phyloP scores from a whole-genome alignment of 192 early-diverging fungal genomes.

The Linnemannia exigua region DNA sequence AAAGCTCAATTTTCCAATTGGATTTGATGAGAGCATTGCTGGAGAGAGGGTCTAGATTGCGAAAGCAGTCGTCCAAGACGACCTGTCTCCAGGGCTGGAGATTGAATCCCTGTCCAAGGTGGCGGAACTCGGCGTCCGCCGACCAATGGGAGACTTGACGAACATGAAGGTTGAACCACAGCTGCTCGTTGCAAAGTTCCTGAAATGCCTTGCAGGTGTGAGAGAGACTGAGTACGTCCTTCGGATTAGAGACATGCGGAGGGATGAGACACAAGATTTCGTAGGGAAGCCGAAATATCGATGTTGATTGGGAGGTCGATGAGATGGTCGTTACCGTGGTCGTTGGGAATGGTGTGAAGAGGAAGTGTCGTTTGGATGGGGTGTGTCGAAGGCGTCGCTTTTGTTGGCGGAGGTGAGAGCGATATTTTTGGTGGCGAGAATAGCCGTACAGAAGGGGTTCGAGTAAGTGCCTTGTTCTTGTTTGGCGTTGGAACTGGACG shows the following conservation, averaged over 20 bases:
- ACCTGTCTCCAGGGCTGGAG: slow-evolving; percentile 16
- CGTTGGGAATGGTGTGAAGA: too few relatives aligned
- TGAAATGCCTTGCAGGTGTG: slow-evolving; percentile 17
- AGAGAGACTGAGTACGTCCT: slow-evolving; percentile 5
- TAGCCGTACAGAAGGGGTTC: background rate
- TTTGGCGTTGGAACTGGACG: background rate
- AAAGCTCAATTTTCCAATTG: background rate
- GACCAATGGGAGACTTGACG: slow-evolving; percentile 7
- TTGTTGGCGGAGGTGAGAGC: background rate
- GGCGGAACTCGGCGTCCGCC: background rate
- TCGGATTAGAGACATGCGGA: background rate
- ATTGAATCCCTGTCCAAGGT: background rate
- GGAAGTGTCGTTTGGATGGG: background rate
- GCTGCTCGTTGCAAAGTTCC: background rate
- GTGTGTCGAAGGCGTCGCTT: background rate
- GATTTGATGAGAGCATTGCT: background rate
- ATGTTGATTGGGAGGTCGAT: slow-evolving; percentile 14
- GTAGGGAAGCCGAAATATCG: background rate
- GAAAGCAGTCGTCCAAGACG: slow-evolving; percentile 18
- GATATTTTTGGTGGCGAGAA: background rate
- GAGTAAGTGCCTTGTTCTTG: background rate
- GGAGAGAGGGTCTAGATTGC: background rate
- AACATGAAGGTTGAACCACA: slow-evolving; percentile 5
- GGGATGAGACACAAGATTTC: slow-evolving; percentile 5
- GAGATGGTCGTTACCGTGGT: background rate